These are phyloP conservation scores for Oligophagozyma castellii DNA, from an alignment of 1,139 yeast genomes.

Conservation along the genomic window DNA sequence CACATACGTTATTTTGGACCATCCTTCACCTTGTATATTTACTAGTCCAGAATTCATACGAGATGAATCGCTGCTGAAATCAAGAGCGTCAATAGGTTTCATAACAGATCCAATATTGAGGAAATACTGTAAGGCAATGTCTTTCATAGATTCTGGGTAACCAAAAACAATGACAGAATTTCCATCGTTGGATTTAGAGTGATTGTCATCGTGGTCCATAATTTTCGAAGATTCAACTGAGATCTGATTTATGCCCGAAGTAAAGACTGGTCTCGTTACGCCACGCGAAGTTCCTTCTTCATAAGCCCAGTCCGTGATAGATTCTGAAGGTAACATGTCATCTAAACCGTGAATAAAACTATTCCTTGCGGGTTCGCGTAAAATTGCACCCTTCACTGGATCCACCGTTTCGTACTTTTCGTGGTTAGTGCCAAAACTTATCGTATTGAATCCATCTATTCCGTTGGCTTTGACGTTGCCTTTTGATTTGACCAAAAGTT, in stretches of 20 bases:
- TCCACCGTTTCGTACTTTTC: too few relatives aligned
- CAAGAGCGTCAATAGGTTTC: conserved; percentile 45
- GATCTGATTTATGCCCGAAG: neutral
- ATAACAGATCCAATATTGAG: conserved; percentile 63
- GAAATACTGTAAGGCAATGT: conserved; percentile 54
- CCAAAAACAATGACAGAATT: conserved; percentile 75
- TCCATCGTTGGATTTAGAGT: conserved; percentile 23
- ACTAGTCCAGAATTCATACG: too few relatives aligned
- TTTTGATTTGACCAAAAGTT: too few relatives aligned
- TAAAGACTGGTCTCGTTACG: neutral
- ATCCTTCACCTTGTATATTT: conserved; percentile 55
- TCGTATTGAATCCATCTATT: conserved; percentile 23
- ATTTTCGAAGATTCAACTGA: conserved; percentile 1
- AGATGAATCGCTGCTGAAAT: too few relatives aligned
- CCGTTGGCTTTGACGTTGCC: too few relatives aligned
- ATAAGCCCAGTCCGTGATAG: conserved; percentile 3
- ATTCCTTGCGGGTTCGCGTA: too few relatives aligned
- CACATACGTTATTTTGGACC: conserved; percentile 75
- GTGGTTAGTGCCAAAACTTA: conserved; percentile 28
- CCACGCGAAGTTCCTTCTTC: neutral
- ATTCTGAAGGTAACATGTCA: too few relatives aligned
- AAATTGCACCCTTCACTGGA: too few relatives aligned
- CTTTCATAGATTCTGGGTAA: conserved; percentile 59
- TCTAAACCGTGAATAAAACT: too few relatives aligned
- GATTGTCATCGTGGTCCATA: conserved; percentile 4